Conservation (phyloP, 805 yeast genomes). For the Candida nanaspora region DNA sequence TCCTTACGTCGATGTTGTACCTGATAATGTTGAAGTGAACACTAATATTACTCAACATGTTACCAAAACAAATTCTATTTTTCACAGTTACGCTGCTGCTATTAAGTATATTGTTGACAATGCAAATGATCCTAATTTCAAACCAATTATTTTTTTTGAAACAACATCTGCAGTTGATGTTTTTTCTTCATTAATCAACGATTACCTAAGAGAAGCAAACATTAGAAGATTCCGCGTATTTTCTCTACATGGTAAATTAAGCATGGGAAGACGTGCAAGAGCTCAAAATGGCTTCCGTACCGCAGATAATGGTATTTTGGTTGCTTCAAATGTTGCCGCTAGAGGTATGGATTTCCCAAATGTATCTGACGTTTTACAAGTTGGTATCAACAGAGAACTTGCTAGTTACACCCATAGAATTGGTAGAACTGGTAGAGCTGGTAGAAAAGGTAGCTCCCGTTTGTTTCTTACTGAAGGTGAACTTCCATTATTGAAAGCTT, state of each 20-base stretch:
- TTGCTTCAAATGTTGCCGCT: slow-evolving; percentile 91
- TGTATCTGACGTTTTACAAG: slow-evolving; percentile 78
- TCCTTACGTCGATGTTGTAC: slow-evolving; percentile 66
- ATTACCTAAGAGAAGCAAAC: slow-evolving; percentile 10
- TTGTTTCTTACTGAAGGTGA: slow-evolving; percentile 54
- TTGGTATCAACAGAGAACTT: slow-evolving; percentile 66
- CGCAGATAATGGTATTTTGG: slow-evolving; percentile 46
- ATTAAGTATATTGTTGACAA: slow-evolving; percentile 39
- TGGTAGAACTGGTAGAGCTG: slow-evolving; percentile 96
- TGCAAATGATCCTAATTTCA: slow-evolving; percentile 37
- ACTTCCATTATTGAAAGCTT: slow-evolving; percentile 41
- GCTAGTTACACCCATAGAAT: slow-evolving; percentile 88
- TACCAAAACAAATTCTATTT: slow-evolving; percentile 45
- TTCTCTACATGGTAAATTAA: slow-evolving; percentile 63
- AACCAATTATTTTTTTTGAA: slow-evolving; percentile 78
- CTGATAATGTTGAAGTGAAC: slow-evolving; percentile 60
- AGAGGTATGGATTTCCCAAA: slow-evolving; percentile 94
- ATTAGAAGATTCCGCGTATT: slow-evolving; percentile 11
- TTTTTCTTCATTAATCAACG: slow-evolving; percentile 35
- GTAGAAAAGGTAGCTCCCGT: slow-evolving; percentile 65
- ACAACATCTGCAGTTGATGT: slow-evolving; percentile 65
- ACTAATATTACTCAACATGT: slow-evolving; percentile 69
- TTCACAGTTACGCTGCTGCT: slow-evolving; percentile 55
- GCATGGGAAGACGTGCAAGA: slow-evolving; percentile 53
- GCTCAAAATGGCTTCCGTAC: slow-evolving; percentile 25